These are phyloP conservation scores for Aspergillus taichungensis DNA, from an alignment of 495 filamentous ascomycete species.

Conservation along the genomic window DNA sequence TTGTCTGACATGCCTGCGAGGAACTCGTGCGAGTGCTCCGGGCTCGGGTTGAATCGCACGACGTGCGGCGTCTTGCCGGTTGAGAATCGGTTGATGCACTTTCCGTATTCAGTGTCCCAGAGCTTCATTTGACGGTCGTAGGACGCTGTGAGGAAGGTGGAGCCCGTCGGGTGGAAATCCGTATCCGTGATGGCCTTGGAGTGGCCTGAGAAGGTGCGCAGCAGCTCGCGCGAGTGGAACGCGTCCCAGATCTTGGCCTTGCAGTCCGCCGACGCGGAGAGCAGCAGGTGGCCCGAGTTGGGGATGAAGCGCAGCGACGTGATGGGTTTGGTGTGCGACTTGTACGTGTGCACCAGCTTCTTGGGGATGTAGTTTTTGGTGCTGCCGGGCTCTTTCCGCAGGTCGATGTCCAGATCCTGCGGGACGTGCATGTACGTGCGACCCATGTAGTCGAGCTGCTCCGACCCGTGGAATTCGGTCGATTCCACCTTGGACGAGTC, in stretches of 20 bases:
- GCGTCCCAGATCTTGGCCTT: constrained; percentile 94
- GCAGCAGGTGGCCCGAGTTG: constrained; percentile 71
- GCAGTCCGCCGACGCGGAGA: constrained; percentile 77
- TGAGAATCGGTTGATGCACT: constrained; percentile 76
- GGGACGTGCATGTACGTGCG: constrained; percentile 79
- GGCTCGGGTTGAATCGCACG: constrained; percentile 78
- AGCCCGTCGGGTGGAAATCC: constrained; percentile 75
- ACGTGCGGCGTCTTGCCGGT: constrained; percentile 94
- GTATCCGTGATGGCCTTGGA: constrained; percentile 84
- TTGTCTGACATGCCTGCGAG: constrained; percentile 95
- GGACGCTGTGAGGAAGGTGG: constrained; percentile 79
- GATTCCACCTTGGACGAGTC: constrained; percentile 56
- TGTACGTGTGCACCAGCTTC: constrained; percentile 85
- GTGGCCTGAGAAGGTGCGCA: constrained; percentile 86
- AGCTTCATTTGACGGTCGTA: constrained; percentile 94
- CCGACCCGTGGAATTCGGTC: constrained; percentile 77
- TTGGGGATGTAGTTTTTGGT: constrained; percentile 87
- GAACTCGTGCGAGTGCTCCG: constrained; percentile 77
- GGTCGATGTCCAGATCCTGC: constrained; percentile 86
- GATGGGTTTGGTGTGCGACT: constrained; percentile 76
- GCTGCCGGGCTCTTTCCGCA: constrained; percentile 69
- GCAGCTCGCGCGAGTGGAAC: constrained; percentile 77
- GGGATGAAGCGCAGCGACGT: constrained; percentile 86
- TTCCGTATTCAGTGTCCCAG: constrained; percentile 95
- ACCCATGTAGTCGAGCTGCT: constrained; percentile 82